Evolutionary conservation across 306 rosid genomes (phyloP).

Genomic region (Quercus aquifolioides): DNA sequence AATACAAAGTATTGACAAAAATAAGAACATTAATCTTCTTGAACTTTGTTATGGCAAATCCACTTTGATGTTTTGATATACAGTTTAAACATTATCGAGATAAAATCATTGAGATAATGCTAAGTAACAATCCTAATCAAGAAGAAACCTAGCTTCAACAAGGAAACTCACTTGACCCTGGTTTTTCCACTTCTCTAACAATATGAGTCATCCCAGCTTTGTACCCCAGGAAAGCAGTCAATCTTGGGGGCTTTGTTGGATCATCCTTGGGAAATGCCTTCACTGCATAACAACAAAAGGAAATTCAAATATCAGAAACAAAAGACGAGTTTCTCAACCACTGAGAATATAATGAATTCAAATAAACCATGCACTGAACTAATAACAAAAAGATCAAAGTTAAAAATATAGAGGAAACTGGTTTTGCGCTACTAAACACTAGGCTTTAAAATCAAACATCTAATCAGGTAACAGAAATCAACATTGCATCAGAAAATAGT

Average conservation of each 20-base stretch:
- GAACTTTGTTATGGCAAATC: not conserved
- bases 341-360: not conserved
- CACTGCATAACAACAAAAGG: slow-evolving; percentile 38
- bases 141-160: not conserved
- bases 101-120: not conserved
- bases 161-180: slow-evolving; percentile 71
- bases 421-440: not conserved
- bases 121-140: not conserved
- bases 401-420: too few relatives aligned
- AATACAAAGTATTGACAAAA: not conserved
- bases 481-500: not conserved
- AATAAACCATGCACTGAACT: not conserved
- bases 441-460: not conserved
- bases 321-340: not conserved
- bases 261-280: slow-evolving; percentile 77
- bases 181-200: slow-evolving; percentile 82
- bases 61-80: not conserved
- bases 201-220: slow-evolving; percentile 91
- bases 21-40: not conserved
- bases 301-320: not conserved
- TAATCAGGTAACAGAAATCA: not conserved
- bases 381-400: not conserved
- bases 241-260: slow-evolving; percentile 50
- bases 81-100: too few relatives aligned
- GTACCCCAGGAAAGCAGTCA: slow-evolving; percentile 78